Evolutionary conservation across 768 basidiomycete species (phyloP).

Genomic region (Serendipita sp.): DNA sequence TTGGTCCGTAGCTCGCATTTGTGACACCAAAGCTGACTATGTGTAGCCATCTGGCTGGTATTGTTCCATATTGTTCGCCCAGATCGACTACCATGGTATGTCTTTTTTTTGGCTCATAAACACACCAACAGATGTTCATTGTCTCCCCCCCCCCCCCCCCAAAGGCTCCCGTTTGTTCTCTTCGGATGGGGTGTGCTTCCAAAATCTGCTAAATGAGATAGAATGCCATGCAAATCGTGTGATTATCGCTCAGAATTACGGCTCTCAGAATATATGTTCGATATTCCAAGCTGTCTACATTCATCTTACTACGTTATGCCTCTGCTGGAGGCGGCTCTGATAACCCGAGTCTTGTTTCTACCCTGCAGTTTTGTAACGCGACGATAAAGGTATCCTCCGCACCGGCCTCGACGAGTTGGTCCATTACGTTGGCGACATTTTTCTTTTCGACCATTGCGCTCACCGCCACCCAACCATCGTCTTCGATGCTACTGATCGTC

Average conservation of each 20-base stretch:
- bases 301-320: not conserved
- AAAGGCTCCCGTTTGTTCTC: constrained; percentile 4
- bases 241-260: not conserved
- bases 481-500: constrained; percentile 72
- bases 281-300: not conserved
- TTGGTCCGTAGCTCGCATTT: constrained; percentile 4
- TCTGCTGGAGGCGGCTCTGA: not conserved
- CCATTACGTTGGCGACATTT: constrained; percentile 70
- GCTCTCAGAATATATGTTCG: not conserved
- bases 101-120: not conserved
- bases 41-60: constrained; percentile 25
- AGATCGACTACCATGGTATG: constrained; percentile 3
- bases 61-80: constrained; percentile 25
- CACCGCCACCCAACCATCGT: constrained; percentile 78
- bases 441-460: constrained; percentile 86
- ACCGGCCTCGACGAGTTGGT: constrained; percentile 61
- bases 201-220: not conserved
- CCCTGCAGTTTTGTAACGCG: constrained; percentile 85
- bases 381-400: constrained; percentile 86
- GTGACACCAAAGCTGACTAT: not conserved
- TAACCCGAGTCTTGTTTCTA: constrained; percentile 18
- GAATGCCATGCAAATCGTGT: not conserved
- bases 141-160: too few species aligned
- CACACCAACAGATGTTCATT: not conserved
- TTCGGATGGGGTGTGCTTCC: constrained; percentile 8